Evolutionary conservation across 208 protist species (phyloP), one percentile per base, ranked within the genome.

Genomic region (Strigomonas culicis): DNA sequence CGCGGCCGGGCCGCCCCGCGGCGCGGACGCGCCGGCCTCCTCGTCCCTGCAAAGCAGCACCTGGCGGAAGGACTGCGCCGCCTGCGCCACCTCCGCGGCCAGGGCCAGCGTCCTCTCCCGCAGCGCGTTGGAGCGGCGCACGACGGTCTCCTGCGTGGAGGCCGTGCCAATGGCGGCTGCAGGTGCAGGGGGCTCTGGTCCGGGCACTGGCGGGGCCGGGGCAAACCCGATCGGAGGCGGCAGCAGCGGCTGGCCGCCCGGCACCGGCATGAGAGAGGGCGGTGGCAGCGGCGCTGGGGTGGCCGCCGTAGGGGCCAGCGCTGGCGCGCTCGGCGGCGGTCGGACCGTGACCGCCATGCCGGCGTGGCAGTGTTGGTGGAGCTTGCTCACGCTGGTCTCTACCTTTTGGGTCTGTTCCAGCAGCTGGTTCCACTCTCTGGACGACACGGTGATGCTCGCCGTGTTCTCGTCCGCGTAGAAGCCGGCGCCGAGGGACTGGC

Each of bases 391-490:
- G 31, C 59, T 61, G 46, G 52, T 66, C 65, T 82, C 60, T 24
- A 85, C 69, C 28, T 58, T 50, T n/a, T 59, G 52, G 17, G 70
- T 60, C 41, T 72, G 72, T 4, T 67, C 50, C 25, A 79, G 25
- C 46, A 90, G 58, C n/a, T 63, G n/a, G 15, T 77, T 25, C 65
- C 78, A 75, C 53, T 92, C 82, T 53, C 66, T 75, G 27, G 85
- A 74, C 25, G 63, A 24, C 13, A 94, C n/a, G 32, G 63, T 57
- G 19, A 86, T 70, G 0, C 69, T 59, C 11, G 78, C 82, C 30
- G 80, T 73, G 2, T 44, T 49, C 47, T 85, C 84, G 56, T 89
- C 82, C 19, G 77, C 79, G 72, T 84, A 77, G 52, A 88, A 85
- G 34, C 84, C 84, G 7, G 72, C 80, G 13, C 82, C 80, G 7